A percentile compares a stretch with the other conserved stretches of the same genome.
Evolutionary conservation across 2,329 filamentous ascomycete genomes (phyloP).

Genomic region (Aspergillus bombycis): DNA sequence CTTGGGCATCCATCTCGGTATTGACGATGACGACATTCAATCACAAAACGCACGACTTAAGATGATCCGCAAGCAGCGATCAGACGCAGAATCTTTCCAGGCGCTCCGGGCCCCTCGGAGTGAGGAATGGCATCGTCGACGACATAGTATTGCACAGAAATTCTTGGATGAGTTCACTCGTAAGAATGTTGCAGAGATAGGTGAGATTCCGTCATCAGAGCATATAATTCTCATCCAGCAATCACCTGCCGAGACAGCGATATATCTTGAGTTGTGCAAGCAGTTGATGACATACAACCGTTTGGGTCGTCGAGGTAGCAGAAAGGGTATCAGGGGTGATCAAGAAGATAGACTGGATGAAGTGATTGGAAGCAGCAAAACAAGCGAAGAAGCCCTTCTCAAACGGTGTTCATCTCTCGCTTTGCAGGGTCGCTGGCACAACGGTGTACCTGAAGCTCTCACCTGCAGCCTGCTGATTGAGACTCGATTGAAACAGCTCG

Average conservation of each 20-base stretch:
- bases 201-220: constrained; percentile 50
- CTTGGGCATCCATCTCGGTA: constrained; percentile 58
- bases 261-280: constrained; percentile 60
- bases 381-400: constrained; percentile 58
- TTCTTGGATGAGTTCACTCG: constrained; percentile 60
- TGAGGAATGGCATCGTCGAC: constrained; percentile 54
- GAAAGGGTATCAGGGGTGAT: constrained; percentile 30
- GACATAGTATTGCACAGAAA: constrained; percentile 55
- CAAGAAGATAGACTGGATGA: constrained; percentile 47
- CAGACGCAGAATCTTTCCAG: constrained; percentile 59
- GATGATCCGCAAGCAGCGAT: constrained; percentile 23
- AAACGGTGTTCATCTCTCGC: constrained; percentile 48
- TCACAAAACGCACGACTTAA: constrained; percentile 52
- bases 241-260: constrained; percentile 51
- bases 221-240: constrained; percentile 49
- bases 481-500: constrained; percentile 28
- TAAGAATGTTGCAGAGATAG: constrained; percentile 49
- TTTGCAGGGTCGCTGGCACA: constrained; percentile 30
- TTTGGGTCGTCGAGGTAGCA: constrained; percentile 34
- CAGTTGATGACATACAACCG: constrained; percentile 57
- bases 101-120: constrained; percentile 55
- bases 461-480: constrained; percentile 38
- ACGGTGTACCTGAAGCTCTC: constrained; percentile 29
- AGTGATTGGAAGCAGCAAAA: constrained; percentile 49
- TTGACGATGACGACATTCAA: constrained; percentile 53